phyloP scores from a whole-genome alignment of 2,329 filamentous ascomycete genomes.

The Ilyonectria mors-panacis region DNA sequence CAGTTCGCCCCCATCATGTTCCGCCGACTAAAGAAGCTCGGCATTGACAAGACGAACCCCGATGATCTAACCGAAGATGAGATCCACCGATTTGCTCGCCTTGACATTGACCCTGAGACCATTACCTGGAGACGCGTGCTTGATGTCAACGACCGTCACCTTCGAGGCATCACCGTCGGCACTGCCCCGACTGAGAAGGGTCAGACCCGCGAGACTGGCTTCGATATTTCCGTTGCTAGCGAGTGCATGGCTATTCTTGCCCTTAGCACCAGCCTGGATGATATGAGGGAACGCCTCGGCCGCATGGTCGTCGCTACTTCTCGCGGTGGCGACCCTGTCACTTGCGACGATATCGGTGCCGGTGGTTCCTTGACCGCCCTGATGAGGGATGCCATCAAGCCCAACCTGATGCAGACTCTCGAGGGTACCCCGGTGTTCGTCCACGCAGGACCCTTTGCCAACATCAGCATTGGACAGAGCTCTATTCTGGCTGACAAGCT shows the following conservation, averaged over 20 bases:
- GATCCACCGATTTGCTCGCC: constrained; percentile 86
- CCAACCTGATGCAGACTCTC: constrained; percentile 97
- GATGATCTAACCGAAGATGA: constrained; percentile 93
- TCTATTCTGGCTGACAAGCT: constrained; percentile 96
- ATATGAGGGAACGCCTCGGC: constrained; percentile 94
- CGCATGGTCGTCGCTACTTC: constrained; percentile 97
- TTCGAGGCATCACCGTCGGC: constrained; percentile 90
- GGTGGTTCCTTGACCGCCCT: constrained; percentile 93
- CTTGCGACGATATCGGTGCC: constrained; percentile 94
- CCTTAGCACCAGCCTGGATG: constrained; percentile 86
- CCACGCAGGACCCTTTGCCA: constrained; percentile 97
- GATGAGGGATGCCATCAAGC: constrained; percentile 99
- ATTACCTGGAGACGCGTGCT: constrained; percentile 98
- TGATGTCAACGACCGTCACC: constrained; percentile 96
- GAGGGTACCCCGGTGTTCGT: constrained; percentile 98
- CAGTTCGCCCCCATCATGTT: constrained; percentile 93
- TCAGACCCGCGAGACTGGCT: constrained; percentile 88
- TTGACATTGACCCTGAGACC: constrained; percentile 96
- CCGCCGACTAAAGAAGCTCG: constrained; percentile 93
- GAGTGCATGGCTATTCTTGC: constrained; percentile 99
- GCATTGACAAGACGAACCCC: constrained; percentile 95
- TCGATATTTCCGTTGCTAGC: constrained; percentile 97
- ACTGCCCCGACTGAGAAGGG: constrained; percentile 93
- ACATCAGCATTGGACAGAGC: constrained; percentile 97
- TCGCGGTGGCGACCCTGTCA: constrained; percentile 87